A percentile compares a stretch with the other conserved stretches of the same genome.
phyloP scores from a whole-genome alignment of 306 rosid genomes.

The Glycine soja region DNA sequence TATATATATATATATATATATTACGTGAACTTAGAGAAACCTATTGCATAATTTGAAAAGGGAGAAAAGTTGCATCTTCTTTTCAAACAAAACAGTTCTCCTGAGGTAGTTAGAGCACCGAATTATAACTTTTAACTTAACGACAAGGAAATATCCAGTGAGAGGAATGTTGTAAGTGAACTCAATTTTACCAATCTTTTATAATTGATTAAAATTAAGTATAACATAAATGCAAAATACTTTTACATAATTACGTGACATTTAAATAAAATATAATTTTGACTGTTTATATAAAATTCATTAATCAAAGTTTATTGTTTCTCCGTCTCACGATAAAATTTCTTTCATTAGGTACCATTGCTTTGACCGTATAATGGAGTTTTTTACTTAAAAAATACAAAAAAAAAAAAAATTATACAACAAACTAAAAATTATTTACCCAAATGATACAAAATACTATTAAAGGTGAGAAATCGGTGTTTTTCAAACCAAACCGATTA shows the following conservation, averaged over 20 bases:
- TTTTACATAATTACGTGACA: neutral
- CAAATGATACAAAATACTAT: no score
- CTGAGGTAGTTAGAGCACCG: neutral
- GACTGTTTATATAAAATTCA: neutral
- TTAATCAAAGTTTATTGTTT: neutral
- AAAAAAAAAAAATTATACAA: no score
- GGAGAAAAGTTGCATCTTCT: constrained; percentile 24
- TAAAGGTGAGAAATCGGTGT: no score
- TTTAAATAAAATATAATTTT: neutral
- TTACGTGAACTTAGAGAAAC: constrained; percentile 34
- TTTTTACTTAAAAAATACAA: no score
- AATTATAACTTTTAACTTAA: neutral
- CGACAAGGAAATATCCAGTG: neutral
- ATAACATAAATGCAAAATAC: neutral
- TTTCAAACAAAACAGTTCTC: constrained; percentile 47
- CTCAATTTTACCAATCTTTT: neutral
- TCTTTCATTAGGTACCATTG: neutral
- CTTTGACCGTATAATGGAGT: neutral
- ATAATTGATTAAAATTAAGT: neutral
- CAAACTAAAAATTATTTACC: no score
- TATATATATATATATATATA: neutral
- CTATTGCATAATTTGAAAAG: neutral
- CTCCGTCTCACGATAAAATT: neutral
- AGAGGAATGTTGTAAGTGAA: neutral
- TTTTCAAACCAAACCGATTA: no score